Conservation (phyloP, 2,329 filamentous ascomycete species). For the Epichloe amarillans region DNA sequence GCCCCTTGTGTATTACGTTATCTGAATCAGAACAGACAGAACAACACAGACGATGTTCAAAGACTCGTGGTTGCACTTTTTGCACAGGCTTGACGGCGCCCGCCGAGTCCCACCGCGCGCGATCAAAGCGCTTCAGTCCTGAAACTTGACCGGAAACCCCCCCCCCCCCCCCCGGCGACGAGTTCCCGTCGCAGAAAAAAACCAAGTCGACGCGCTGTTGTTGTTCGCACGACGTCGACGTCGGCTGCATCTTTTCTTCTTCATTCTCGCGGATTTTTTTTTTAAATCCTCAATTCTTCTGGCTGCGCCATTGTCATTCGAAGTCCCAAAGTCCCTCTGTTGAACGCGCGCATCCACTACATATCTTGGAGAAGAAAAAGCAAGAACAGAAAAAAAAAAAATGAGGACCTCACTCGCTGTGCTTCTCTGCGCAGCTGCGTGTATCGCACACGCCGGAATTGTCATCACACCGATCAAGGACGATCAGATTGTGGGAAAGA, state of each 20-base stretch:
- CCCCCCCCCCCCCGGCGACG: constrained; percentile 2
- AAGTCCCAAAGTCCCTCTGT: not conserved
- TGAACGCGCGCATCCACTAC: not conserved
- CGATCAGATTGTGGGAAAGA: constrained; percentile 37
- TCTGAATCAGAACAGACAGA: too few relatives aligned
- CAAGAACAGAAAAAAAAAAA: too few relatives aligned
- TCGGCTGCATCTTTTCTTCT: not conserved
- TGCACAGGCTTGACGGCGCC: not conserved
- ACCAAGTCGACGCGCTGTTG: not conserved
- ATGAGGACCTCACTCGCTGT: constrained; percentile 19
- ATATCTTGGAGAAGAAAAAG: not conserved
- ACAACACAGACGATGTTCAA: too few relatives aligned
- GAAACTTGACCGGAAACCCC: constrained; percentile 14
- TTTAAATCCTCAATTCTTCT: not conserved
- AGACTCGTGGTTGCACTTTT: not conserved
- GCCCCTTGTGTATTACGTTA: too few relatives aligned
- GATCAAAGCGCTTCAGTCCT: constrained; percentile 8
- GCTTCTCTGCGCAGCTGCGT: constrained; percentile 29
- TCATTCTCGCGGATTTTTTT: not conserved
- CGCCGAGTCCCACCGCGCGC: not conserved
- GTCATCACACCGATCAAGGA: constrained; percentile 39
- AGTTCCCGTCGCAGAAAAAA: constrained; percentile 3
- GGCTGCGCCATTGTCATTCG: not conserved
- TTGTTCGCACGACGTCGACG: not conserved
- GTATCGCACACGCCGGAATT: constrained; percentile 37